Evolutionary conservation across 805 yeast genomes (phyloP), one percentile per base, ranked within the genome.

Genomic region (Wickerhamomyces kurtzmanii): DNA sequence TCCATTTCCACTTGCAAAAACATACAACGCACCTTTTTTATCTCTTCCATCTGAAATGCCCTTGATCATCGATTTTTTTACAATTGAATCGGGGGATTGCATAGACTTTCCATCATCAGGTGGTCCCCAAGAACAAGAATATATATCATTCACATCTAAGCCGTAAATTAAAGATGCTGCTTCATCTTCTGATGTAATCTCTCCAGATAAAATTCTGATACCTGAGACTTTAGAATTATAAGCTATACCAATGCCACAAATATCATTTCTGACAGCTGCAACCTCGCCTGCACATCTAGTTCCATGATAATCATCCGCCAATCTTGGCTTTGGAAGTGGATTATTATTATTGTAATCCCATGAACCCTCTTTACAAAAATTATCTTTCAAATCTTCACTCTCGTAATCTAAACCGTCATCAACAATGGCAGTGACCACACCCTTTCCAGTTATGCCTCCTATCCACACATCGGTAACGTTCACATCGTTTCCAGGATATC

Each of bases 51-150:
- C 77, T 37, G 69, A 74, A 11, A 84, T 67, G 29, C 96, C 96
- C 45, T 75, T 80, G n/a, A 82, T 49, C 51, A 91, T 67, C 1
- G 97, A 93, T 35, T 82, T 74, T 43, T 71, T 69, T 6, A 89
- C 95, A 17, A 89, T 44, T 19, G 59, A 51, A 15, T 83, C 82
- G 1, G 98, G 98, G 4, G 73, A 91, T 29, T 83, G 86, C 66
- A 91, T 71, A 1, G 94, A 71, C 31, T 53, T 64, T 0, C 98
- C 98, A 50, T 89, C 83, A 52, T 91, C 98, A 3, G 85, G 70
- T 3, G 98, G 98, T 6, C 98, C 98, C 98, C 98, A 91, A 4
- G 96, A 85, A 53, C 98, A 91, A 4, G 95, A 83, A 51, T 86
- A 91, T 22, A 91, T 91, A 51, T 91, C 95, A 53, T 91, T 91